phyloP scores from a whole-genome alignment of 495 filamentous ascomycete genomes.

The Talaromyces borbonicus region DNA sequence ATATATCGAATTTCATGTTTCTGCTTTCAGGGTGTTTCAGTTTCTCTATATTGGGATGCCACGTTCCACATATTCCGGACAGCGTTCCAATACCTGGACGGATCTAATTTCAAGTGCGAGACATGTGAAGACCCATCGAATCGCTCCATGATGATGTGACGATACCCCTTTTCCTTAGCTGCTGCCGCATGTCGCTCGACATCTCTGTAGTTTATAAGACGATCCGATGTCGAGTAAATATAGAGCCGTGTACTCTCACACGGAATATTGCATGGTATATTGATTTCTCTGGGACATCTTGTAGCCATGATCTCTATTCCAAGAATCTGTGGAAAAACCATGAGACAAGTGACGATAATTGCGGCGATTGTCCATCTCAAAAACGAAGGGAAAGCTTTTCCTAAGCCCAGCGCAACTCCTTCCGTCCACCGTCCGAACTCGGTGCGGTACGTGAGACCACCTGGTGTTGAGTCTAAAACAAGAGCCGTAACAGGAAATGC shows the following conservation, averaged over 20 bases:
- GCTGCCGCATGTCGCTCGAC: constrained; percentile 11
- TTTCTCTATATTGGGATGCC: too few species aligned
- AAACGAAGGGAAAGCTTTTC: constrained; percentile 6
- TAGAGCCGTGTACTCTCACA: constrained; percentile 7
- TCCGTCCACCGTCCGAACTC: constrained; percentile 6
- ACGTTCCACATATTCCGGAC: constrained; percentile 7
- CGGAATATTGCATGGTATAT: constrained; percentile 5
- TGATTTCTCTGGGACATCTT: constrained; percentile 5
- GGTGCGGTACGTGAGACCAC: constrained; percentile 6
- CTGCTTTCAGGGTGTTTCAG: too few species aligned
- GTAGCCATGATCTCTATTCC: constrained; percentile 7
- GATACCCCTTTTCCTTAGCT: constrained; percentile 10
- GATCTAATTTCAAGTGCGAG: constrained; percentile 7
- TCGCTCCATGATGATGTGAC: constrained; percentile 1
- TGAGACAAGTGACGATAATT: constrained; percentile 5
- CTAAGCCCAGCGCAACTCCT: constrained; percentile 9
- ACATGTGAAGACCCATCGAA: constrained; percentile 9
- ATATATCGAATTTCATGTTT: neutral
- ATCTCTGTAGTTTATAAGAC: constrained; percentile 8
- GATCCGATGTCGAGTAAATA: constrained; percentile 12
- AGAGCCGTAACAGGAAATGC: constrained; percentile 9
- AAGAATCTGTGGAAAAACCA: constrained; percentile 6
- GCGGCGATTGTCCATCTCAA: constrained; percentile 1
- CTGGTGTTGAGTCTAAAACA: constrained; percentile 18
- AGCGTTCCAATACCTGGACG: constrained; percentile 7